Conservation (phyloP, 129 eudicot genomes). For the Heracleum sosnowskyi region DNA sequence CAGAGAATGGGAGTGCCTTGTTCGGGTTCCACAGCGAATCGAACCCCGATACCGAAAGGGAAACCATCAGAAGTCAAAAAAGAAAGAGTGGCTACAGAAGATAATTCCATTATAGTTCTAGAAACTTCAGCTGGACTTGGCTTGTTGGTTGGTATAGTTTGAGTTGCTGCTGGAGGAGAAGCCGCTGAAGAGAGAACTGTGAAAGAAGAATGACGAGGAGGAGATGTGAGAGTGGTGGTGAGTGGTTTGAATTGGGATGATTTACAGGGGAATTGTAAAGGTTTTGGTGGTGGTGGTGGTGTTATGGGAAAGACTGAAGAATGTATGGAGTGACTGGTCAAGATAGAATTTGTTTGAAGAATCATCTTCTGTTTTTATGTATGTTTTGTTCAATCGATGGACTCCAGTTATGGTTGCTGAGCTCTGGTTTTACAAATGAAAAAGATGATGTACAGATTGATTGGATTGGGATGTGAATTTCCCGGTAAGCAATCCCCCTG, state of each 20-base stretch:
- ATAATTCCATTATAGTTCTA: constrained; percentile 70
- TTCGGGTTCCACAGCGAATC: constrained; percentile 62
- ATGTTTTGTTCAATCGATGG: no score
- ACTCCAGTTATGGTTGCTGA: no score
- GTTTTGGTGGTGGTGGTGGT: neutral
- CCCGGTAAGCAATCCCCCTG: no score
- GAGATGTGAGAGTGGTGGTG: neutral
- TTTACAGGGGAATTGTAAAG: no score
- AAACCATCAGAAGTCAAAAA: constrained; percentile 37
- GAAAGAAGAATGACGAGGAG: neutral
- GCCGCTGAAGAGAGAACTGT: neutral
- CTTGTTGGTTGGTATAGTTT: constrained; percentile 6
- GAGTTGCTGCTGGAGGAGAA: neutral
- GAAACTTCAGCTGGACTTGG: constrained; percentile 80
- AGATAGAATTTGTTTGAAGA: neutral
- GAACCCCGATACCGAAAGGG: constrained; percentile 65
- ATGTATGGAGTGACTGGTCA: neutral
- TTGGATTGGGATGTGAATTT: no score
- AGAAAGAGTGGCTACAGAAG: constrained; percentile 69
- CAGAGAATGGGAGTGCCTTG: constrained; percentile 63
- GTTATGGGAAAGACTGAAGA: neutral
- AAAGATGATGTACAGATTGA: no score
- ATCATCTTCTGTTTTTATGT: neutral
- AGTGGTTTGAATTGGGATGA: no score
- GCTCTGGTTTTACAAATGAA: no score